Evolutionary conservation across 2,329 filamentous ascomycete species (phyloP).

Genomic region (Colletotrichum scovillei): DNA sequence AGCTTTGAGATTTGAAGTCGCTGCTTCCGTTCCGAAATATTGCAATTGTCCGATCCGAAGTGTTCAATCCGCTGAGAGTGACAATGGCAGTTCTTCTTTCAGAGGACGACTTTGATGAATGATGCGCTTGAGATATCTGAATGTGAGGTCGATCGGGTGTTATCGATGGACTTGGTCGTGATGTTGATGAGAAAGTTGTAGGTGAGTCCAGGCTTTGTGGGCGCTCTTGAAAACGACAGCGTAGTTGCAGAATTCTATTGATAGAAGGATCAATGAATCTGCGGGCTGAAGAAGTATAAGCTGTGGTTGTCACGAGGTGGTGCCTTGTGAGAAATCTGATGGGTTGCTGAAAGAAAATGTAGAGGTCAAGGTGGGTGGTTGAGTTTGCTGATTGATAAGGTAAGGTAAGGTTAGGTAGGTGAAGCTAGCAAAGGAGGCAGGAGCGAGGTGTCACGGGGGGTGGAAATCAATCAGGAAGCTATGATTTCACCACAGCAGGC

Average conservation of each 20-base stretch:
- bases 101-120: neutral
- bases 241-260: neutral
- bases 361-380: neutral
- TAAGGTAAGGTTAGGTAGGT: neutral
- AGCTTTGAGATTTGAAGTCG: neutral
- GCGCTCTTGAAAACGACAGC: neutral
- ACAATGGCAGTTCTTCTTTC: neutral
- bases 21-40: neutral
- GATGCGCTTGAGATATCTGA: neutral
- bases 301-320: neutral
- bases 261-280: neutral
- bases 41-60: neutral
- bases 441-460: neutral
- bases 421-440: neutral
- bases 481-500: neutral
- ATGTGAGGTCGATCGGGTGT: neutral
- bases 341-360: neutral
- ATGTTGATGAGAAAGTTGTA: neutral
- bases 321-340: neutral
- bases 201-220: neutral
- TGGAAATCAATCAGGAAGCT: neutral
- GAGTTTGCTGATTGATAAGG: neutral
- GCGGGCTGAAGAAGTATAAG: neutral
- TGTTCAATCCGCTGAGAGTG: neutral
- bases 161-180: neutral